A percentile compares a stretch with the other conserved stretches of the same genome.
Evolutionary conservation across 768 basidiomycete species (phyloP).

Genomic region (Suillus clintonianus): DNA sequence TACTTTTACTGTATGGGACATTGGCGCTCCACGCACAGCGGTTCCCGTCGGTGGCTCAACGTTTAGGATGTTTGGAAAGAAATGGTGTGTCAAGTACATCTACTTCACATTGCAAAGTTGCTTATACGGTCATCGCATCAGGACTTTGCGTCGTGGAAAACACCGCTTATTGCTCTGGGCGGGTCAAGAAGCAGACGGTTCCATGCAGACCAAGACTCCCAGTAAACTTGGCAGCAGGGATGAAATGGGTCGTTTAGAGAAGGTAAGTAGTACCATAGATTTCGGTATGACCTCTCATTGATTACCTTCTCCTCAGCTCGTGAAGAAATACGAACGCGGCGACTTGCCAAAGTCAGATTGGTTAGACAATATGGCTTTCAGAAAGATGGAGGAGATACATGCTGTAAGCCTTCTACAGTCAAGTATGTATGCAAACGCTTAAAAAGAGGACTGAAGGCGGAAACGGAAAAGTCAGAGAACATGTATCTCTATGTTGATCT

Average conservation of each 20-base stretch:
- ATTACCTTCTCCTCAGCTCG: conserved; percentile 47
- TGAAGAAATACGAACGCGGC: conserved; percentile 95
- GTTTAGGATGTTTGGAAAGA: conserved; percentile 89
- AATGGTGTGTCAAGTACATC: conserved; percentile 57
- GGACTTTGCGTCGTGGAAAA: conserved; percentile 89
- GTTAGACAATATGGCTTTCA: conserved; percentile 91
- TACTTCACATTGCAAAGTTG: background rate
- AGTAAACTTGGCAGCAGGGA: conserved; percentile 82
- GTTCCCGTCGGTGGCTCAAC: conserved; percentile 91
- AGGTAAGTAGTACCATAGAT: conserved; percentile 46
- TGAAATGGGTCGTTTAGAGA: conserved; percentile 95
- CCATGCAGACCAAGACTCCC: conserved; percentile 78
- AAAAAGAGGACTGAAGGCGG: conserved; percentile 57
- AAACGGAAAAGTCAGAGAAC: conserved; percentile 89
- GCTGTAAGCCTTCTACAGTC: conserved; percentile 52
- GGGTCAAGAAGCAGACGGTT: conserved; percentile 83
- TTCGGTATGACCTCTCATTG: conserved; percentile 26
- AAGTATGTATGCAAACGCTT: background rate
- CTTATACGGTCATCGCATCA: conserved; percentile 28
- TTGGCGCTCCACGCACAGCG: conserved; percentile 77
- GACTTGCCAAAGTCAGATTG: conserved; percentile 95
- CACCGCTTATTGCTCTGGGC: conserved; percentile 87
- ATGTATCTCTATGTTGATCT: conserved; percentile 96
- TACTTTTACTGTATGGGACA: conserved; percentile 95
- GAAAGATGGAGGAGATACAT: conserved; percentile 94